These are phyloP conservation scores for Fusarium sp. DNA, from an alignment of 2,329 filamentous ascomycete genomes.

Conservation along the genomic window DNA sequence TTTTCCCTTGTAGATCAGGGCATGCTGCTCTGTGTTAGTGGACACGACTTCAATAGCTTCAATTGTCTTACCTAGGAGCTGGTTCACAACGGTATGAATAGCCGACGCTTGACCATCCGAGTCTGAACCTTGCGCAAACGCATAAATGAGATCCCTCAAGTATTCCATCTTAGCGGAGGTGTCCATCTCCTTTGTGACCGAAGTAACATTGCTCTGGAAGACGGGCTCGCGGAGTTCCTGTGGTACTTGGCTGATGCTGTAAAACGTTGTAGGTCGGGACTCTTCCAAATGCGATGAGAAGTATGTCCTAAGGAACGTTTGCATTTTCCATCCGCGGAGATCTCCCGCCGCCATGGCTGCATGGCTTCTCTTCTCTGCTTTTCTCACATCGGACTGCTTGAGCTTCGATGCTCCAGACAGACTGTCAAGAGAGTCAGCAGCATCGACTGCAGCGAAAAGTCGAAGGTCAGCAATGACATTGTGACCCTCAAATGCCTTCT, in stretches of 20 bases:
- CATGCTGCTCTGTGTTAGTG: conserved; percentile 46
- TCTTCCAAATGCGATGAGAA: conserved; percentile 51
- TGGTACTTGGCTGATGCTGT: conserved; percentile 47
- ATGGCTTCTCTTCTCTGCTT: conserved; percentile 53
- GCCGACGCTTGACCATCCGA: conserved; percentile 59
- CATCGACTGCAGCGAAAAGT: conserved; percentile 53
- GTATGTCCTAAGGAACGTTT: conserved; percentile 57
- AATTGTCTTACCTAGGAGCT: conserved; percentile 54
- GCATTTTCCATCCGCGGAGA: conserved; percentile 60
- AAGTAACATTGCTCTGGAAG: conserved; percentile 49
- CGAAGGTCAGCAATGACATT: conserved; percentile 42
- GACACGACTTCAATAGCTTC: not conserved
- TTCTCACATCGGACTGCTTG: conserved; percentile 51
- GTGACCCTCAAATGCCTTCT: conserved; percentile 47
- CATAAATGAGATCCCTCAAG: conserved; percentile 54
- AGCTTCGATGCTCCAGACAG: conserved; percentile 41
- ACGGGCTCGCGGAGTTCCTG: conserved; percentile 49
- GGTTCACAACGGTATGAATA: conserved; percentile 57
- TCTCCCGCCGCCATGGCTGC: conserved; percentile 53
- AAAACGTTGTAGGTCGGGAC: conserved; percentile 52
- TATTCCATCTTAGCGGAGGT: conserved; percentile 53
- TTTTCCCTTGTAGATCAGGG: conserved; percentile 46
- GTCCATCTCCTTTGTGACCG: conserved; percentile 52
- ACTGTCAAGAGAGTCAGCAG: conserved; percentile 42
- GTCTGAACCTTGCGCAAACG: conserved; percentile 48